These are phyloP conservation scores for Rubia balearica DNA, from an alignment of 305 asterid species.

Conservation along the genomic window DNA sequence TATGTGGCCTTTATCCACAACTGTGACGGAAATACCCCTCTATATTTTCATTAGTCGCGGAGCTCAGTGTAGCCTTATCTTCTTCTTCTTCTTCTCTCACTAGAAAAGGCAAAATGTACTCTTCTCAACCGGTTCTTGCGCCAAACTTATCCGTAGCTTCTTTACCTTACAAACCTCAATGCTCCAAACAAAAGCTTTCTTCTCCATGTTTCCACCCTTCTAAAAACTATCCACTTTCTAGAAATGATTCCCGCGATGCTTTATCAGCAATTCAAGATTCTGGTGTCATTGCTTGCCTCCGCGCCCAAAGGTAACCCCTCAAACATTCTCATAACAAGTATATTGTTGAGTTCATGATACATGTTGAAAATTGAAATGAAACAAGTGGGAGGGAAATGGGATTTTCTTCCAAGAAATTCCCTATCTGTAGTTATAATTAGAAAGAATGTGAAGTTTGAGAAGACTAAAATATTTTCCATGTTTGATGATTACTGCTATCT, in stretches of 20 bases:
- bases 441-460: background rate
- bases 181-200: background rate
- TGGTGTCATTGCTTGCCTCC: constrained; percentile 78
- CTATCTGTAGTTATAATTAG: background rate
- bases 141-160: background rate
- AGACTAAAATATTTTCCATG: background rate
- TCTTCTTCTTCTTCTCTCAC: background rate
- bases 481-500: background rate
- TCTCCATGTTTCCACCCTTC: background rate
- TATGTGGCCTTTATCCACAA: constrained; percentile 3
- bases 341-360: background rate
- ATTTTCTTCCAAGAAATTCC: background rate
- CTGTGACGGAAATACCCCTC: no score
- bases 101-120: background rate
- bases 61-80: background rate
- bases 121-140: background rate
- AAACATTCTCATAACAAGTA: background rate
- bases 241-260: constrained; percentile 36
- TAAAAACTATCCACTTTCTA: constrained; percentile 12
- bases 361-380: background rate
- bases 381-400: no score
- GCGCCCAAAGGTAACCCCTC: constrained; percentile 49
- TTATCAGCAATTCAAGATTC: constrained; percentile 50
- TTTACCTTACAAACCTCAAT: background rate
- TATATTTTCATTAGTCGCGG: background rate